Evolutionary conservation across 164 flowering plant species (phyloP), one percentile per base, ranked within the genome.

Genomic region (Annona squamosa): DNA sequence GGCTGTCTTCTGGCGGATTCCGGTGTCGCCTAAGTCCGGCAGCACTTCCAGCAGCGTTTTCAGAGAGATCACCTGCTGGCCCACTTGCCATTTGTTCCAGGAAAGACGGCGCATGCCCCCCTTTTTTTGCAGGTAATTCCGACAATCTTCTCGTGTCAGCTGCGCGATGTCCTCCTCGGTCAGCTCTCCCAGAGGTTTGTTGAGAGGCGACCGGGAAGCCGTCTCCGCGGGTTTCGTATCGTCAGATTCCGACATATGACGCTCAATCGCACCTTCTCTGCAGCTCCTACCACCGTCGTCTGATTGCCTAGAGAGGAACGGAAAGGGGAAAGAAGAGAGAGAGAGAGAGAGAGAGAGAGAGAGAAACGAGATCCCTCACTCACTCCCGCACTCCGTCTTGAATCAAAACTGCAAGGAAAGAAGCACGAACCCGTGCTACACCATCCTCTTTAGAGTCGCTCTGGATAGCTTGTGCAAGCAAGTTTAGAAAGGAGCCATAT

Each of bases 151-250:
- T 46, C 98, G 94, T 18, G 99, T 94, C 82, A 92, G 88, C 86
- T 92, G 98, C 13, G 98, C 87, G 81, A 94, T 90, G 86, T 94
- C 99, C 19, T 92, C 98, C 71, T 92, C 94, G 5, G 97, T 94
- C 69, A 94, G 95, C 59, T 78, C 85, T 73, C 76, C 76, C 62
- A 91, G 86, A 26, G 99, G 97, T 76, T 94, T 94, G 79, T 92
- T 91, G 3, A 94, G 91, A 3, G 84, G 79, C 10, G 96, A 91
- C 75, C 80, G 85, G 74, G 70, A 19, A 47, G 76, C 26, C 61
- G 83, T 68, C 52, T 82, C 85, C 4, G 71, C 89, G 63, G 89
- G 72, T 65, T 70, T 76, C 91, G 85, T 84, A 47, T 65, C 68
- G 81, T 48, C 75, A 63, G 81, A 77, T 79, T 80, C 78, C 79